Conservation (phyloP, 2,329 filamentous ascomycete species). For the Nectriaceae sp. region DNA sequence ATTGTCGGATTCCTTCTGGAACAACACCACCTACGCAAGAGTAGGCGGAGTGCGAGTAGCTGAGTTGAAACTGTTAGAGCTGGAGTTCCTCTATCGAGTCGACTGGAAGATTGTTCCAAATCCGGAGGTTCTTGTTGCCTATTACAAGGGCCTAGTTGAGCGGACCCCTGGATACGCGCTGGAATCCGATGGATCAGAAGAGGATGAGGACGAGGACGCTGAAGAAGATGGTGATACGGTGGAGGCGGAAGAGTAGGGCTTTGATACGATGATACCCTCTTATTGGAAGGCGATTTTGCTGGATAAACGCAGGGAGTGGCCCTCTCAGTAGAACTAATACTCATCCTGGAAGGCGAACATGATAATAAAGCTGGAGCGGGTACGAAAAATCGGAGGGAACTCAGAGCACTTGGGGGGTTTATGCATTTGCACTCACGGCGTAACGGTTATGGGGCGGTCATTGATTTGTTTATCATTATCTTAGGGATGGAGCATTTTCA, state of each 20-base stretch:
- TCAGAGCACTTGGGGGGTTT: conserved; percentile 19
- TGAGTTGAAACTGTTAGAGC: conserved; percentile 86
- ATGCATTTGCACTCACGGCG: conserved; percentile 24
- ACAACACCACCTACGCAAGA: conserved; percentile 92
- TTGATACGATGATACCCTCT: background rate
- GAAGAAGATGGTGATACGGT: conserved; percentile 20
- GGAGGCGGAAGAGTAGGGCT: background rate
- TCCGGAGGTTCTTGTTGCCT: conserved; percentile 89
- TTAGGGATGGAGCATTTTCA: conserved; percentile 19
- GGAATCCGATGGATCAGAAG: conserved; percentile 41
- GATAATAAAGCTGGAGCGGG: conserved; percentile 3
- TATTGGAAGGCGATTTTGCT: background rate
- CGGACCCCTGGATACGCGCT: conserved; percentile 58
- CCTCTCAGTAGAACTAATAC: background rate
- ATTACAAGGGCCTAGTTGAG: conserved; percentile 85
- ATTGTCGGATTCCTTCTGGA: conserved; percentile 96
- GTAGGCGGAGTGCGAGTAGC: conserved; percentile 90
- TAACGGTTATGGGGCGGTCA: conserved; percentile 17
- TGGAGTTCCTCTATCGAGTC: conserved; percentile 89
- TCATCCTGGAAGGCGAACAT: background rate
- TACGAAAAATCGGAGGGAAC: conserved; percentile 8
- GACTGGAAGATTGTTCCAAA: conserved; percentile 98
- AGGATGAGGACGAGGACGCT: conserved; percentile 29
- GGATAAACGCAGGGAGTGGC: background rate
- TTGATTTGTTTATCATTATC: conserved; percentile 1